phyloP scores from a whole-genome alignment of 257 asterid species.

The Plectranthus barbatus region DNA sequence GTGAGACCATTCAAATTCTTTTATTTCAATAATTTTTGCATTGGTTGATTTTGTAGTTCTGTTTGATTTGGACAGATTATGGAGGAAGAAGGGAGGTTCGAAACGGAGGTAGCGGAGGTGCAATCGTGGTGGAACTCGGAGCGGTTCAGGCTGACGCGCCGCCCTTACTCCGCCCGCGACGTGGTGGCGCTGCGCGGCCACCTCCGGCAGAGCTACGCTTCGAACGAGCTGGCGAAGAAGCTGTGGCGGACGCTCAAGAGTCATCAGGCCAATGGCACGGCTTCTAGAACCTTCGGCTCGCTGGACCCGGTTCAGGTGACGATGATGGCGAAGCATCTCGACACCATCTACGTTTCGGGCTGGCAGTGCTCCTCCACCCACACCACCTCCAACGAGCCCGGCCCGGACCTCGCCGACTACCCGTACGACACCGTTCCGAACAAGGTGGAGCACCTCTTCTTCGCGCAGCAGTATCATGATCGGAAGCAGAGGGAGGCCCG shows the following conservation, averaged over 20 bases:
- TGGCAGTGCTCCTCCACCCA: constrained; percentile 99
- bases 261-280: constrained; percentile 83
- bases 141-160: constrained; percentile 68
- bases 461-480: constrained; percentile 93
- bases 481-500: constrained; percentile 89
- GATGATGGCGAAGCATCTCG: constrained; percentile 94
- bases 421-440: constrained; percentile 97
- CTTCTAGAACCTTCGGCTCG: constrained; percentile 89
- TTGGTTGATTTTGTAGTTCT: not conserved
- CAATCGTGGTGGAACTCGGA: constrained; percentile 98
- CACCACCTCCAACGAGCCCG: constrained; percentile 90
- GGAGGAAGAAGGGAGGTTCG: constrained; percentile 93
- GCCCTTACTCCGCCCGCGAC: constrained; percentile 92
- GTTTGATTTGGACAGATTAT: constrained; percentile 41
- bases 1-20: constrained; percentile 12
- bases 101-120: constrained; percentile 84
- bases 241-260: constrained; percentile 89
- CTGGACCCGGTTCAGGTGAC: constrained; percentile 97
- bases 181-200: constrained; percentile 86
- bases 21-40: not conserved
- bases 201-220: constrained; percentile 63
- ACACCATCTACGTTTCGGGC: constrained; percentile 86
- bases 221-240: constrained; percentile 83
- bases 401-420: constrained; percentile 96
- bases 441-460: constrained; percentile 90